Evolutionary conservation across 2,329 filamentous ascomycete genomes (phyloP), one percentile per base, ranked within the genome.

Genomic region (Mycosphaerella sp.): DNA sequence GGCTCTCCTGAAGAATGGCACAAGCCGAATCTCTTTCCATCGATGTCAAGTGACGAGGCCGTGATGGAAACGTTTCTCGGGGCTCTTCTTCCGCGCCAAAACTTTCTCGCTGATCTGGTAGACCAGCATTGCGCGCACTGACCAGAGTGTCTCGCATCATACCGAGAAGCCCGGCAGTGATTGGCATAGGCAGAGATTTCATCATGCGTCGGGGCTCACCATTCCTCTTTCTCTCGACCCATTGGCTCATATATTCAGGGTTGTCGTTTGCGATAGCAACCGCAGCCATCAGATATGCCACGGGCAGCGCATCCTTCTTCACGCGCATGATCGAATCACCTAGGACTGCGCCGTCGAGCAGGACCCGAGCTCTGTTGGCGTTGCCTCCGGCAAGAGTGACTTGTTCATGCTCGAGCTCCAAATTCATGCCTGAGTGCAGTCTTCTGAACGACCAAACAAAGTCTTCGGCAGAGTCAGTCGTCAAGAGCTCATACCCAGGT

Each of bases 381-480:
- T 14, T 37, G 44, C n/a, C 9, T n/a, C 30, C 30, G 13, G 9
- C 44, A 21, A 6, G 44, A 32, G 6, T n/a, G 14, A 41, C 41
- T 17, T 35, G 21, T 37, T 63, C 53, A 14, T 35, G 41, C 28
- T 62, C 55, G 12, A 64, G 49, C 25, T 66, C 62, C 17, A 65
- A 18, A 35, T 49, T 45, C 8, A 56, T 44, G 9, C 49, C 40
- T 25, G 46, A 43, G 17, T 53, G 49, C 3, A 21, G 40, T 5
- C 42, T 58, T 43, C 62, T 66, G 37, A 65, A 69, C 49, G 67
- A 68, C 5, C 70, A 65, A 34, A 73, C 57, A 53, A 73, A 71
- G 8, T 64, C 59, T 9, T 50, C 56, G 10, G 68, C 70, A 41
- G 69, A 72, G n/a, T 67, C 64, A 6, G 58, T 64, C 44, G 62